These are phyloP conservation scores for Diaporthe ilicicola DNA, from an alignment of 2,329 filamentous ascomycete species.

Conservation along the genomic window DNA sequence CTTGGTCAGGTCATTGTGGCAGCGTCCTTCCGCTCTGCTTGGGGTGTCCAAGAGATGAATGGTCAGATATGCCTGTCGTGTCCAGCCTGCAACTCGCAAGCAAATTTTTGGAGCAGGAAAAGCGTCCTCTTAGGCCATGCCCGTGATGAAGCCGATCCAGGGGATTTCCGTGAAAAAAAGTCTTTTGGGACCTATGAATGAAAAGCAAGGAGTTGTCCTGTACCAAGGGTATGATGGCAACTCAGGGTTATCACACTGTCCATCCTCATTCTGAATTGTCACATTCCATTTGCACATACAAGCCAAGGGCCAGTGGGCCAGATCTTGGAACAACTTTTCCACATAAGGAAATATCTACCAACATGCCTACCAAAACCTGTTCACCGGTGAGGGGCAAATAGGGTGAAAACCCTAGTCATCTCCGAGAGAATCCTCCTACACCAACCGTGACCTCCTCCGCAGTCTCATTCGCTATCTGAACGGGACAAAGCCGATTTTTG, in stretches of 20 bases:
- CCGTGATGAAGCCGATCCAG: background rate
- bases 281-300: background rate
- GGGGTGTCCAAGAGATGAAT: background rate
- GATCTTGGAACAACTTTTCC: background rate
- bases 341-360: background rate
- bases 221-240: background rate
- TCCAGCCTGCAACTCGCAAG: background rate
- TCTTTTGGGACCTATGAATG: background rate
- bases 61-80: no score
- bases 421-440: background rate
- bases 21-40: background rate
- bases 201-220: background rate
- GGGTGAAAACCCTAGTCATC: background rate
- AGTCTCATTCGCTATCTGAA: no score
- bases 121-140: background rate
- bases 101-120: background rate
- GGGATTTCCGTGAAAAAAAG: background rate
- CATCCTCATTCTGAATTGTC: background rate
- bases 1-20: no score
- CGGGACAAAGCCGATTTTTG: no score
- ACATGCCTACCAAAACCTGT: background rate
- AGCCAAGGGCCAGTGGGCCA: background rate
- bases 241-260: background rate
- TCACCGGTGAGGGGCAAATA: background rate
- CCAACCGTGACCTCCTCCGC: no score